A percentile compares a stretch with the other conserved stretches of the same genome.
Evolutionary conservation across 306 rosid species (phyloP).

Genomic region (Vigna radiata): DNA sequence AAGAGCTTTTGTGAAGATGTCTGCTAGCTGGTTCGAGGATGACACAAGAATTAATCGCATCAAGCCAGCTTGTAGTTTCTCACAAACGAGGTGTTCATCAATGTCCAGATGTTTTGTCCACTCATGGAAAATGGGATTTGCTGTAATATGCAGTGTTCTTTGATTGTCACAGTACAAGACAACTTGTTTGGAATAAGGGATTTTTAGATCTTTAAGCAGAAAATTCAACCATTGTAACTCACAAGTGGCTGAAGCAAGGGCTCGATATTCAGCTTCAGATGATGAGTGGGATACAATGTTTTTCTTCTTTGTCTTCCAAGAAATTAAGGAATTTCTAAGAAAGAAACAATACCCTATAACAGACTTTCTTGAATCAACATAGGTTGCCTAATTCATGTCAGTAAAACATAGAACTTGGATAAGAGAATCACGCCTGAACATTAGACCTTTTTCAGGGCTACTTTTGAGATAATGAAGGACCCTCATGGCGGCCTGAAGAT

Average conservation of each 20-base stretch:
- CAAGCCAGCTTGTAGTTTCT: background rate
- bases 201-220: too few relatives aligned
- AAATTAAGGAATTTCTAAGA: background rate
- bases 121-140: too few relatives aligned
- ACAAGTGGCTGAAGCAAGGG: too few relatives aligned
- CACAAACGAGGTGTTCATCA: background rate
- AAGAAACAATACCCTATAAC: background rate
- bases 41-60: too few relatives aligned
- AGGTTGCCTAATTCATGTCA: background rate
- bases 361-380: background rate
- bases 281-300: too few relatives aligned
- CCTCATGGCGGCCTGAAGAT: background rate
- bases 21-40: background rate
- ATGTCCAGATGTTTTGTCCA: too few relatives aligned
- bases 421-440: background rate
- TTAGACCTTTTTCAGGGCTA: fast-evolving
- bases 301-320: background rate
- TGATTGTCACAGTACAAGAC: too few relatives aligned
- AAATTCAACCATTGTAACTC: too few relatives aligned
- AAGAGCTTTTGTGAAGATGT: background rate
- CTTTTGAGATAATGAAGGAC: background rate
- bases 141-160: too few relatives aligned
- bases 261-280: too few relatives aligned
- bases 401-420: background rate
- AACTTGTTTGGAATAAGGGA: too few relatives aligned